Percentiles rank a stretch among this genome's conserved stretches.
These are phyloP conservation scores for Helotiales sp. DNA, from an alignment of 2,329 filamentous ascomycete genomes.

Conservation along the genomic window DNA sequence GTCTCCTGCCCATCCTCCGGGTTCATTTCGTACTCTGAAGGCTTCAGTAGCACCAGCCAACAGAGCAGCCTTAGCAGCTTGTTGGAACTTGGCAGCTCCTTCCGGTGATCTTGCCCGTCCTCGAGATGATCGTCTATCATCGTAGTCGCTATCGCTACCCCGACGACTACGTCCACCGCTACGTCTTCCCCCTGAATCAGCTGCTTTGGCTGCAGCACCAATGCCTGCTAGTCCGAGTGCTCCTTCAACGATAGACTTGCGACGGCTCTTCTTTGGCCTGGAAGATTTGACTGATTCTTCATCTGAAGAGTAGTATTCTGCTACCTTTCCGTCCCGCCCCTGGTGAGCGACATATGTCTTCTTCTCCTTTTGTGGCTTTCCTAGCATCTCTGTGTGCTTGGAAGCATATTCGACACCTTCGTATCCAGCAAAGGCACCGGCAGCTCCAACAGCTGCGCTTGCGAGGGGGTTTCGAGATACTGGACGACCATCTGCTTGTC, in stretches of 20 bases:
- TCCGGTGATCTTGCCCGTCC: slow-evolving; percentile 50
- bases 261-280: slow-evolving; percentile 51
- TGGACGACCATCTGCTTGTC: slow-evolving; percentile 49
- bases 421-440: slow-evolving; percentile 64
- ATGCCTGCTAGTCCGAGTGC: slow-evolving; percentile 62
- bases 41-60: slow-evolving; percentile 90
- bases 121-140: slow-evolving; percentile 52
- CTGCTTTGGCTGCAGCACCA: slow-evolving; percentile 60
- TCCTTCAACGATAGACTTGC: slow-evolving; percentile 64
- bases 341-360: slow-evolving; percentile 54
- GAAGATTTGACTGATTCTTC: slow-evolving; percentile 51
- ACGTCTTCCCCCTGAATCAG: slow-evolving; percentile 30
- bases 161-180: slow-evolving; percentile 47
- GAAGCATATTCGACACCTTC: slow-evolving; percentile 64
- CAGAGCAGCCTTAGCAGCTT: slow-evolving; percentile 88
- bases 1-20: slow-evolving; percentile 84
- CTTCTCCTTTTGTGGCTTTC: slow-evolving; percentile 42
- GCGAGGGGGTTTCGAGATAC: slow-evolving; percentile 58
- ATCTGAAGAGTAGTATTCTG: slow-evolving; percentile 56
- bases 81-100: slow-evolving; percentile 66
- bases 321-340: slow-evolving; percentile 51
- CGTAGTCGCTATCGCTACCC: slow-evolving; percentile 40
- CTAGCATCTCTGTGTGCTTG: slow-evolving; percentile 56
- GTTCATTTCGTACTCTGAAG: slow-evolving; percentile 85
- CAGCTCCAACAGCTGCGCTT: slow-evolving; percentile 61